A percentile compares a stretch with the other conserved stretches of the same genome.
phyloP scores from a whole-genome alignment of 169 alveolate species.

The Plasmodium fragile region DNA sequence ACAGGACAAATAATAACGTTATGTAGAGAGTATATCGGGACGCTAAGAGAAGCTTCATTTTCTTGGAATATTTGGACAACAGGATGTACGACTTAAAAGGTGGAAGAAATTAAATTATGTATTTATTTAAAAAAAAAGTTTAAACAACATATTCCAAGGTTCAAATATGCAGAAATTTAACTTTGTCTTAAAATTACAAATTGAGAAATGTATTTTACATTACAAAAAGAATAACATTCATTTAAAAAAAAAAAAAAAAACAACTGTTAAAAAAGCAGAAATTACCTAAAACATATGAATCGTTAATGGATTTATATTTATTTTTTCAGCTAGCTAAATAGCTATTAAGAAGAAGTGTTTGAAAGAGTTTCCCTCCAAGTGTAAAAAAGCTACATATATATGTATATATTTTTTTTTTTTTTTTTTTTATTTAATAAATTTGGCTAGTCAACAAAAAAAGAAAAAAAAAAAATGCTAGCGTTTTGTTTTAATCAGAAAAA shows the following conservation, averaged over 20 bases:
- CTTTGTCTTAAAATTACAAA: constrained; percentile 12
- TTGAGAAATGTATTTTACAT: not conserved
- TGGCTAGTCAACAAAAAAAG: not conserved
- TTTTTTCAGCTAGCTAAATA: constrained; percentile 34
- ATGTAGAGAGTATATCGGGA: constrained; percentile 1
- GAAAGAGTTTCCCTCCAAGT: not conserved
- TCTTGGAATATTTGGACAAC: constrained; percentile 10
- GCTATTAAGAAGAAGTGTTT: not conserved
- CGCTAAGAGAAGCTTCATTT: constrained; percentile 26
- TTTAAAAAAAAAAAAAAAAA: constrained; percentile 12
- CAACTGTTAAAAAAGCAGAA: constrained; percentile 6
- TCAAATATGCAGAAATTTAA: not conserved
- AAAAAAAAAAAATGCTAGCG: constrained; percentile 15
- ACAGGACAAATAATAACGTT: constrained; percentile 14
- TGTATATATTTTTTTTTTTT: not conserved
- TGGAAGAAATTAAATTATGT: not conserved
- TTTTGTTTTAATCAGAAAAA: constrained; percentile 5
- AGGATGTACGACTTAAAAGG: constrained; percentile 9
- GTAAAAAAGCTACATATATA: not conserved
- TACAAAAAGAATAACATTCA: not conserved
- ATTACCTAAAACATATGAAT: not conserved
- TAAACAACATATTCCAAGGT: not conserved
- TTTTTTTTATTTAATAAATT: not conserved
- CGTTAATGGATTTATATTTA: not conserved
- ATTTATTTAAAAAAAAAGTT: constrained; percentile 22